Evolutionary conservation across 352 stramenopile species (phyloP).

Genomic region (Blastocystis sp.): DNA sequence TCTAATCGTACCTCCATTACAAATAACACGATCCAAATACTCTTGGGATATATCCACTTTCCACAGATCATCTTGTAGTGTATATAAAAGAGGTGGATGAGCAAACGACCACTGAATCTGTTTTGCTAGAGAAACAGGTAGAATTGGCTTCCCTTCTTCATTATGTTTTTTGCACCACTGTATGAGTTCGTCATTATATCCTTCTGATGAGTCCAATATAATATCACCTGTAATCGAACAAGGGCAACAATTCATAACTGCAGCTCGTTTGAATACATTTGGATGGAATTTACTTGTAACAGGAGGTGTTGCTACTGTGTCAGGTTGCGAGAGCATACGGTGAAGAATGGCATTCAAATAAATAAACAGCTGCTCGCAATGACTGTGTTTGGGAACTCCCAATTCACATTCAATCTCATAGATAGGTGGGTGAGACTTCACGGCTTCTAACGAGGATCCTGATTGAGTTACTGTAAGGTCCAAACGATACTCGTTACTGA

Average conservation of each 20-base stretch:
- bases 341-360: slow-evolving; percentile 33
- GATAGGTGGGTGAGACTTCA: not conserved
- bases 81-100: not conserved
- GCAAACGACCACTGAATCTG: not conserved
- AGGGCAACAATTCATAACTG: not conserved
- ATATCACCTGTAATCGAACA: not conserved
- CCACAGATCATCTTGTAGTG: not conserved
- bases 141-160: not conserved
- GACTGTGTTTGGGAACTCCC: not conserved
- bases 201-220: not conserved
- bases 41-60: not conserved
- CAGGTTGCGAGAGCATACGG: not conserved
- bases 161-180: slow-evolving; percentile 4
- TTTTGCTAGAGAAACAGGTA: not conserved
- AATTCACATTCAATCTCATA: slow-evolving; percentile 40
- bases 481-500: not conserved
- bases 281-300: slow-evolving; percentile 3
- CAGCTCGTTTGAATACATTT: not conserved
- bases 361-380: not conserved
- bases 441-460: not conserved
- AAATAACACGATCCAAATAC: not conserved
- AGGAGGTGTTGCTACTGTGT: not conserved
- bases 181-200: slow-evolving; percentile 4
- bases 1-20: not conserved
- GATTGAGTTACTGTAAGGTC: not conserved